Base-by-base conservation (phyloP, 2,329 filamentous ascomycete genomes). In the Aureobasidium subglaciale region DNA sequence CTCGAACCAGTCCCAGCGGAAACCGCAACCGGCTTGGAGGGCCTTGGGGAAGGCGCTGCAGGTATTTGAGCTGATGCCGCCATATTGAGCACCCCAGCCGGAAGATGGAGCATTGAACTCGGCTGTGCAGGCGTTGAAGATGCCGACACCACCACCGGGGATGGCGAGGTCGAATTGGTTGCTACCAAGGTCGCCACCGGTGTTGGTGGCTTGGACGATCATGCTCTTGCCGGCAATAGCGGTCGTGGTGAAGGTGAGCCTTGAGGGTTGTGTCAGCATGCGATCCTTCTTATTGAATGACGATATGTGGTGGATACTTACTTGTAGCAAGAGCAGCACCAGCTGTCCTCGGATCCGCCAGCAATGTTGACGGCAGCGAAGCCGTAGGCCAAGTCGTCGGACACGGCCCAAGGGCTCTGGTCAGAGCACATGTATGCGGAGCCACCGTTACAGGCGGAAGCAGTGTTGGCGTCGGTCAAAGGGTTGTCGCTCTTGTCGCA, bases 241-340 rank as follows among this genome's bases (percentile, higher is more conserved):
- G 5, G 78, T 78, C 38, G 74, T 76, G 10, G 79, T 83, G 64
- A 84, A 83, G 11, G 79, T 81, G 55, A 84, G 69, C 38, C 66
- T 69, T 20, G 34, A 46, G 11, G 45, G 22, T 29, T 11, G 34
- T 20, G n/a, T 46, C 11, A 42, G 43, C 30, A 20, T n/a, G n/a
- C n/a, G n/a, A n/a, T 20, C 16, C 9, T 27, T 25, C 11, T 16
- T 27, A 6, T 27, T 5, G 13, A 11, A 27, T n/a, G n/a, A n/a
- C n/a, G n/a, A n/a, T n/a, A n/a, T n/a, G 3, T n/a, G n/a, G 6
- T 38, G 5, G 29, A 25, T 16, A 55, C 65, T 61, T 56, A 68
- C 68, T 80, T 74, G 63, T 84, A 86, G 68, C 83, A 86, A 48
- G 77, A 78, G 65, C 84, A 87, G 71, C 84, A 87, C 80, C 82